Evolutionary conservation across 257 asterid genomes (phyloP).

Genomic region (Solanum phureja): DNA sequence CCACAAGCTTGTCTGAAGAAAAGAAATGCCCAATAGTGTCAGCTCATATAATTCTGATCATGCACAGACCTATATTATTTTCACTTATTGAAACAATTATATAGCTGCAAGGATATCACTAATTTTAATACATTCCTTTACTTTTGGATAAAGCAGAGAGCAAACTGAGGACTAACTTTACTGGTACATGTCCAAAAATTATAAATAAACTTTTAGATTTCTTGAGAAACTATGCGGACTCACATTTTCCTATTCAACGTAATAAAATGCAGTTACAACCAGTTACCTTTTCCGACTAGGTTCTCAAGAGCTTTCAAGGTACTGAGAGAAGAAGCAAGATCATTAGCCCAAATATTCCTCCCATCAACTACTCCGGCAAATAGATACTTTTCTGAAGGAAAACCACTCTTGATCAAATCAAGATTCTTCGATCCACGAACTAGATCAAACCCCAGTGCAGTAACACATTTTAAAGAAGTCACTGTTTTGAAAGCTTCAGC

Average conservation of each 20-base stretch:
- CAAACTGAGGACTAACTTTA: neutral
- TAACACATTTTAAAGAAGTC: constrained; percentile 33
- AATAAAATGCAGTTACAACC: neutral
- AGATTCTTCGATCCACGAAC: constrained; percentile 69
- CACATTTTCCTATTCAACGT: neutral
- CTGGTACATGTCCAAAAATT: neutral
- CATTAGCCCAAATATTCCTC: constrained; percentile 99
- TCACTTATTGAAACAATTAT: neutral
- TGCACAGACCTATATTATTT: neutral
- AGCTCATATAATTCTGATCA: neutral
- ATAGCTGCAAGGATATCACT: neutral
- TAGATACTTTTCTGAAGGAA: constrained; percentile 83
- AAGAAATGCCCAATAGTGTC: neutral
- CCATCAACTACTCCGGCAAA: constrained; percentile 98
- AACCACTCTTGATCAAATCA: constrained; percentile 67
- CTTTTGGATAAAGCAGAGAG: neutral
- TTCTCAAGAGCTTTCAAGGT: constrained; percentile 60
- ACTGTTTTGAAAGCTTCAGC: constrained; percentile 39
- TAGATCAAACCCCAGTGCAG: constrained; percentile 43
- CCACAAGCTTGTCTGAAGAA: constrained; percentile 78
- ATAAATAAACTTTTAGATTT: neutral
- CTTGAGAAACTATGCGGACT: neutral
- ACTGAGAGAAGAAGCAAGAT: constrained; percentile 58
- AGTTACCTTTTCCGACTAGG: constrained; percentile 80
- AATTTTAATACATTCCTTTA: neutral